These are phyloP conservation scores for Senecio squalidus DNA, from an alignment of 140 eudicot genomes.

Conservation along the genomic window DNA sequence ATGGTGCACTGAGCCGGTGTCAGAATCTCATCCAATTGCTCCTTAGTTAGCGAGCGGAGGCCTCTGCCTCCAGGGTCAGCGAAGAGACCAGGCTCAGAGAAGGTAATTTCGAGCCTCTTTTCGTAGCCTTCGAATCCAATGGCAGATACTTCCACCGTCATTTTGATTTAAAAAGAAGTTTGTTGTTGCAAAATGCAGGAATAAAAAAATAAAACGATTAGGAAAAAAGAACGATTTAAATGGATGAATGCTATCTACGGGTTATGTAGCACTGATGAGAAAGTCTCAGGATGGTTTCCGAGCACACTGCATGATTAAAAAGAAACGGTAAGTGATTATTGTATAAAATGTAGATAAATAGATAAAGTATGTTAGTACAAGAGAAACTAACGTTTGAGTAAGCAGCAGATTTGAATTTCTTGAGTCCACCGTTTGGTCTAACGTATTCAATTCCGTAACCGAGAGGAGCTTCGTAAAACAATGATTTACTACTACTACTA, in stretches of 20 bases:
- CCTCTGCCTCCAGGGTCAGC: constrained; percentile 55
- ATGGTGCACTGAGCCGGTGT: constrained; percentile 82
- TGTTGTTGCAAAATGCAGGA: not conserved
- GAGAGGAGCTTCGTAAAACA: constrained; percentile 63
- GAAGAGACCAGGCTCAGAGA: constrained; percentile 48
- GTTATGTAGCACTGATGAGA: constrained; percentile 8
- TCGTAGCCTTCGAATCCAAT: constrained; percentile 50
- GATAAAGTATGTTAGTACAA: not conserved
- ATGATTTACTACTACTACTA: constrained; percentile 38
- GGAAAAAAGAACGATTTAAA: constrained; percentile 2
- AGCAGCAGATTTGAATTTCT: constrained; percentile 31
- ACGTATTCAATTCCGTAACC: constrained; percentile 66
- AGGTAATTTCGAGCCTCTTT: constrained; percentile 72
- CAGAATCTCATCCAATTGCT: constrained; percentile 59
- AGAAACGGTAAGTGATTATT: not conserved
- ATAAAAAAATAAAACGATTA: not conserved
- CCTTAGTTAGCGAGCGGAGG: constrained; percentile 62
- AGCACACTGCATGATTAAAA: constrained; percentile 36
- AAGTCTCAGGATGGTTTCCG: constrained; percentile 63
- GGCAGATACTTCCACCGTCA: constrained; percentile 55
- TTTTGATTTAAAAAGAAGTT: constrained; percentile 16
- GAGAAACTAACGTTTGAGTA: constrained; percentile 47
- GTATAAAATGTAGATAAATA: not conserved
- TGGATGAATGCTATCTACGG: constrained; percentile 12
- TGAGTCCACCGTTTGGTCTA: constrained; percentile 66